Conservation (phyloP, 148 eudicot species). For the Heliosperma pusillum region DNA sequence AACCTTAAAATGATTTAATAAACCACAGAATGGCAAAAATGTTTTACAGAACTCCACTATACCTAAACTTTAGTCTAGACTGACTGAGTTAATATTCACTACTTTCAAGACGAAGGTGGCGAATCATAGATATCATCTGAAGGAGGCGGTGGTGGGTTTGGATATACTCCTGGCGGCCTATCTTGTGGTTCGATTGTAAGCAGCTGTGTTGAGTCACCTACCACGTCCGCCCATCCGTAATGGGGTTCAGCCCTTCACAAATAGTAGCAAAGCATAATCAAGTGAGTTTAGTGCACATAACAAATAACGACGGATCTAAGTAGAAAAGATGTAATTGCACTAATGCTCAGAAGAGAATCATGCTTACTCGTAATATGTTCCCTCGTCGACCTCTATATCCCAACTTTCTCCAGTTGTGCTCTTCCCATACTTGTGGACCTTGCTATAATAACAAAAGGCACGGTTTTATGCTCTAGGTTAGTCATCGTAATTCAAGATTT, state of each 20-base stretch:
- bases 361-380: constrained; percentile 91
- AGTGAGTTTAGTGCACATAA: background rate
- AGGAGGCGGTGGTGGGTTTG: constrained; percentile 46
- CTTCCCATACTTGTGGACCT: constrained; percentile 95
- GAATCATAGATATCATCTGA: constrained; percentile 30
- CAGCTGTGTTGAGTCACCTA: constrained; percentile 86
- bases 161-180: constrained; percentile 85
- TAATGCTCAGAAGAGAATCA: background rate
- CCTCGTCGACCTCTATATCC: constrained; percentile 94
- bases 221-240: constrained; percentile 98
- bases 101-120: constrained; percentile 28
- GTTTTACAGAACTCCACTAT: constrained; percentile 7
- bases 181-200: constrained; percentile 77
- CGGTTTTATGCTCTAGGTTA: background rate
- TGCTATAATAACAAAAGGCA: constrained; percentile 35
- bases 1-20: too few species aligned
- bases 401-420: constrained; percentile 97
- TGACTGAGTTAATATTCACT: background rate
- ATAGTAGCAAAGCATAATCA: background rate
- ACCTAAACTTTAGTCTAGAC: constrained; percentile 6
- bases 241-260: constrained; percentile 82
- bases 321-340: background rate
- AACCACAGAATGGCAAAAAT: background rate
- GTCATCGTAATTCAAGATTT: background rate
- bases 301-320: background rate